These are phyloP conservation scores for Eucalyptus shirleyi DNA, from an alignment of 345 rosid genomes.

Conservation along the genomic window DNA sequence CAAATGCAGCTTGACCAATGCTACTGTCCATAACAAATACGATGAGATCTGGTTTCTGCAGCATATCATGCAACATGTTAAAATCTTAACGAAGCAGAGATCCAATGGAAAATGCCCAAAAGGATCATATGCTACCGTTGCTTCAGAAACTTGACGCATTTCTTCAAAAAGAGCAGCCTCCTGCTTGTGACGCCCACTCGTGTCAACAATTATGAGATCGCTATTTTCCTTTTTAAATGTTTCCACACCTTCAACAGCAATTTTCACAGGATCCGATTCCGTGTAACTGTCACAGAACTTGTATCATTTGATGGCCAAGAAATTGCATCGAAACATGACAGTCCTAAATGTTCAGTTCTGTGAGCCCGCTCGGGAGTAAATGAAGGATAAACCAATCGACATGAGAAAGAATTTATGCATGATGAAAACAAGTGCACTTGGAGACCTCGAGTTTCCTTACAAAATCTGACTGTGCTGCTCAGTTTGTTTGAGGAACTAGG, in stretches of 20 bases:
- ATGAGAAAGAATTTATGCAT: not conserved
- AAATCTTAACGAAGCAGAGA: not conserved
- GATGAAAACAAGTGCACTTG: not conserved
- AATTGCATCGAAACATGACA: not conserved
- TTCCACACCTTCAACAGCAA: constrained; percentile 90
- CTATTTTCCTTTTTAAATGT: constrained; percentile 78
- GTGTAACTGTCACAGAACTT: constrained; percentile 39
- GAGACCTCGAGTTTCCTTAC: not conserved
- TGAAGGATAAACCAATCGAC: not conserved
- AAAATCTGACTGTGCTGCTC: not conserved
- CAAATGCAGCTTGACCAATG: constrained; percentile 92
- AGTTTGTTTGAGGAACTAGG: not conserved
- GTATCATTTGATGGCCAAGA: not conserved
- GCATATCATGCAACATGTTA: not conserved
- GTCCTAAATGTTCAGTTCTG: not conserved
- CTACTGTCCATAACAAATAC: constrained; percentile 94
- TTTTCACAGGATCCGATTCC: constrained; percentile 92
- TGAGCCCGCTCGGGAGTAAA: not conserved
- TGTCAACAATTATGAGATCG: constrained; percentile 85
- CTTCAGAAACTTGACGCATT: constrained; percentile 97
- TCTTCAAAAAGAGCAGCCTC: constrained; percentile 96
- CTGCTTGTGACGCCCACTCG: constrained; percentile 97
- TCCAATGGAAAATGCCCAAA: not conserved
- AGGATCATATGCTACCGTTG: constrained; percentile 41
- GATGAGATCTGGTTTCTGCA: constrained; percentile 91